Conservation (phyloP, 345 rosid species). For the Euphorbia pulcherrima region DNA sequence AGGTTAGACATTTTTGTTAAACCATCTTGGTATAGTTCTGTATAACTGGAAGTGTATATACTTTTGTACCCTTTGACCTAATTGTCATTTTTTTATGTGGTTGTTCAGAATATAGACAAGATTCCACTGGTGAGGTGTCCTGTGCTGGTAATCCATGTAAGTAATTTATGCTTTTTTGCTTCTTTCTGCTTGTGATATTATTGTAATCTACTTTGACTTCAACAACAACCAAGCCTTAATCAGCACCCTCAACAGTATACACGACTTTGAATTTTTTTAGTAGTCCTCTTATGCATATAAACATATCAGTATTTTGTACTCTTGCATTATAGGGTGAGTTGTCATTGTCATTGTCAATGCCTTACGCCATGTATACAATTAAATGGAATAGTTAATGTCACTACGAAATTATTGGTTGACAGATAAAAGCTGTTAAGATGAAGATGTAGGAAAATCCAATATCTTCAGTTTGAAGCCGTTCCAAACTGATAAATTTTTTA, state of each 20-base stretch:
- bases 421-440: not conserved
- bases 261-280: not conserved
- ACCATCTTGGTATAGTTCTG: not conserved
- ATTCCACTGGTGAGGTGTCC: conserved; percentile 84
- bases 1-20: conserved; percentile 44
- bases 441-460: not conserved
- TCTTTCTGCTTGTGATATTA: conserved; percentile 7
- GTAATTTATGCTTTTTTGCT: conserved; percentile 28
- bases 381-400: not conserved
- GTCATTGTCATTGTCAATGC: not conserved
- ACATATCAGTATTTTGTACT: not conserved
- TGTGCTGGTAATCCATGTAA: conserved; percentile 88
- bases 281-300: not conserved
- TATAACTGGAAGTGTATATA: not conserved
- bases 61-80: conserved; percentile 8
- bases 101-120: conserved; percentile 81
- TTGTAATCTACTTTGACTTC: not conserved
- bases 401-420: not conserved
- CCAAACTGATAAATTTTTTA: not conserved
- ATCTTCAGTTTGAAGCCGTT: not conserved
- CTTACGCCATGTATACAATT: not conserved
- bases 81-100: conserved; percentile 2
- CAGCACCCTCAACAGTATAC: not conserved
- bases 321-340: not conserved
- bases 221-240: not conserved